Percentiles rank a stretch among this genome's conserved stretches.
Conservation (phyloP, 2,329 filamentous ascomycete genomes). For the Pseudopyrenochaeta lycopersici region DNA sequence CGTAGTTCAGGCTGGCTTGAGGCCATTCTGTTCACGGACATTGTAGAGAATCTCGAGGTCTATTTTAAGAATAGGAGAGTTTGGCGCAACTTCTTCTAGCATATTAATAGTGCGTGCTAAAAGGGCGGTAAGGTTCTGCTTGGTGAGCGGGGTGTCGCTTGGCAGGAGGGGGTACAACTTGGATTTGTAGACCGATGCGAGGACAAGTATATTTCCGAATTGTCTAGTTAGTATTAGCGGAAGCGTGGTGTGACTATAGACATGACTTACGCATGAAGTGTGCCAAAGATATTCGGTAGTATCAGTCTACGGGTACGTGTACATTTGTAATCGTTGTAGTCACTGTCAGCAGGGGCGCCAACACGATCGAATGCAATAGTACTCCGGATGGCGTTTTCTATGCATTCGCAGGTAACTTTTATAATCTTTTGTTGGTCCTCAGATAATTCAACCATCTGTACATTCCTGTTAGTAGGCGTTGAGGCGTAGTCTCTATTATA, state of each 20-base stretch:
- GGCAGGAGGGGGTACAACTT: constrained; percentile 35
- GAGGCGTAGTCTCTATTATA: constrained; percentile 41
- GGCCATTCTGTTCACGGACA: constrained; percentile 30
- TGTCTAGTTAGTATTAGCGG: constrained; percentile 67
- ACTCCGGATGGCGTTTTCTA: too few relatives aligned
- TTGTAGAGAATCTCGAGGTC: constrained; percentile 77
- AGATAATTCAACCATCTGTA: too few relatives aligned
- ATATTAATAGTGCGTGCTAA: too few relatives aligned
- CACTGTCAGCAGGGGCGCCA: constrained; percentile 33
- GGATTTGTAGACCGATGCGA: constrained; percentile 81
- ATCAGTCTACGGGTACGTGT: constrained; percentile 72
- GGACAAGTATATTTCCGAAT: constrained; percentile 95
- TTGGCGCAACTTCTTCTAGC: too few relatives aligned
- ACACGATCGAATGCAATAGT: too few relatives aligned
- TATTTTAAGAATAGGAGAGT: constrained; percentile 73
- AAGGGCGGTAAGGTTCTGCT: too few relatives aligned
- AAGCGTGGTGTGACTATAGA: too few relatives aligned
- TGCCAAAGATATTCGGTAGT: too few relatives aligned
- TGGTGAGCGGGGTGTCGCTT: too few relatives aligned
- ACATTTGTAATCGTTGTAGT: constrained; percentile 60
- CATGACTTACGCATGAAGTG: too few relatives aligned
- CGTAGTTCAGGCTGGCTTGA: constrained; percentile 8
- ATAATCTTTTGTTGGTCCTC: too few relatives aligned
- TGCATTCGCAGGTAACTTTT: too few relatives aligned
- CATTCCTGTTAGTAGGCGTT: constrained; percentile 48